phyloP scores from a whole-genome alignment of 2,329 filamentous ascomycete genomes.

The Alternaria rosae region DNA sequence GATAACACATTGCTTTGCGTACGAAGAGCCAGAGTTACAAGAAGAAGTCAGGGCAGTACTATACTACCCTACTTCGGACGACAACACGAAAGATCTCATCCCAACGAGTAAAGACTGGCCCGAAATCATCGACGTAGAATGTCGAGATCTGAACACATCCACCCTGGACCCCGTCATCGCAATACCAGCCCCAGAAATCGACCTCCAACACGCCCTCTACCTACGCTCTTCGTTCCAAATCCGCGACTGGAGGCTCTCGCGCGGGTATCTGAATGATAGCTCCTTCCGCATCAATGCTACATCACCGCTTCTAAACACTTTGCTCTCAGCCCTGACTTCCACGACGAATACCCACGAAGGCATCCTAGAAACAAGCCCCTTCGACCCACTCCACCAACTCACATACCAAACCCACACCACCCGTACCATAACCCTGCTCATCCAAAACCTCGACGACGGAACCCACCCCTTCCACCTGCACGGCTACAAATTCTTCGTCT shows the following conservation, averaged over 20 bases:
- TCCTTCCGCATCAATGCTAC: conserved; percentile 60
- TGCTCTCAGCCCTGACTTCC: conserved; percentile 59
- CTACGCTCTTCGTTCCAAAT: conserved; percentile 67
- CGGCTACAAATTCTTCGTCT: conserved; percentile 49
- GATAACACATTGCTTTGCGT: conserved; percentile 66
- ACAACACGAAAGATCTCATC: background rate
- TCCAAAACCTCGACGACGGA: conserved; percentile 44
- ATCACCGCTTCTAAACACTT: conserved; percentile 60
- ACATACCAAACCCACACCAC: conserved; percentile 39
- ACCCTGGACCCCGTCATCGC: conserved; percentile 56
- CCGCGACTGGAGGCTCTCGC: conserved; percentile 63
- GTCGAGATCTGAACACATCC: conserved; percentile 60
- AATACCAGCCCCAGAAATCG: conserved; percentile 54
- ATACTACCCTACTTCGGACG: conserved; percentile 48
- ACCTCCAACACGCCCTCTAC: conserved; percentile 59
- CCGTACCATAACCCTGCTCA: conserved; percentile 45
- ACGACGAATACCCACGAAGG: background rate
- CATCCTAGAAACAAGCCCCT: conserved; percentile 19
- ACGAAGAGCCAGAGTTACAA: conserved; percentile 56
- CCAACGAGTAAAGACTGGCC: conserved; percentile 60
- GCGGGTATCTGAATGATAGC: conserved; percentile 66
- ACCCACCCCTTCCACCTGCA: conserved; percentile 48
- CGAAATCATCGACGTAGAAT: conserved; percentile 58
- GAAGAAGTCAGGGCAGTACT: conserved; percentile 61
- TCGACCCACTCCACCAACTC: conserved; percentile 35